A percentile compares a stretch with the other conserved stretches of the same genome.
Evolutionary conservation across 2,329 filamentous ascomycete genomes (phyloP).

Genomic region (Calonectria pseudoturangicola): DNA sequence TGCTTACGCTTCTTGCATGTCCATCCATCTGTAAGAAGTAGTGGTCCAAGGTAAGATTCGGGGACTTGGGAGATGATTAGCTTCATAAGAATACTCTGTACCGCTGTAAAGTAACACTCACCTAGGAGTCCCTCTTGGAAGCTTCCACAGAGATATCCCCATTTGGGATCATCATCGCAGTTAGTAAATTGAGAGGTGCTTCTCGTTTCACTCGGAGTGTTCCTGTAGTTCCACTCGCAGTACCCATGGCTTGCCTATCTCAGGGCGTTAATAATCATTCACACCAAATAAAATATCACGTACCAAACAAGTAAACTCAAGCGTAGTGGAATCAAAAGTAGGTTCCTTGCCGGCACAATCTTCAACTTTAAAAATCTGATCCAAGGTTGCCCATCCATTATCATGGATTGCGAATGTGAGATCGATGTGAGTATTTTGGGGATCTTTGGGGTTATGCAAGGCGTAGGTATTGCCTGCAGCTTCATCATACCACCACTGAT

Average conservation of each 20-base stretch:
- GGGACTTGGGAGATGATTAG: slow-evolving; percentile 40
- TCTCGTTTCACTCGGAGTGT: slow-evolving; percentile 21
- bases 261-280: background rate
- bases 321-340: slow-evolving; percentile 45
- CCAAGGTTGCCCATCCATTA: slow-evolving; percentile 51
- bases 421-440: slow-evolving; percentile 48
- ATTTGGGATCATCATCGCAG: slow-evolving; percentile 48
- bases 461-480: slow-evolving; percentile 50
- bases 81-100: background rate
- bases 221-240: slow-evolving; percentile 51
- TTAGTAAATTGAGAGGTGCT: slow-evolving; percentile 48
- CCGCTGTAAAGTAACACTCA: background rate
- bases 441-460: slow-evolving; percentile 51
- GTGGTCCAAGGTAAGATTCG: slow-evolving; percentile 52
- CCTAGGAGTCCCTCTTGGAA: slow-evolving; percentile 43
- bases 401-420: slow-evolving; percentile 46
- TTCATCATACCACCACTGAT: slow-evolving; percentile 50
- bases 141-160: slow-evolving; percentile 47
- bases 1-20: slow-evolving; percentile 35
- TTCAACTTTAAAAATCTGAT: slow-evolving; percentile 52
- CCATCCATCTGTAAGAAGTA: slow-evolving; percentile 37
- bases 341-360: slow-evolving; percentile 49
- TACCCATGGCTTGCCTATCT: slow-evolving; percentile 45
- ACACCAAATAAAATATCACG: background rate
- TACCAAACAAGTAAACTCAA: slow-evolving; percentile 49